Evolutionary conservation across 352 stramenopile species (phyloP).

Genomic region (Phytophthora aleatoria): DNA sequence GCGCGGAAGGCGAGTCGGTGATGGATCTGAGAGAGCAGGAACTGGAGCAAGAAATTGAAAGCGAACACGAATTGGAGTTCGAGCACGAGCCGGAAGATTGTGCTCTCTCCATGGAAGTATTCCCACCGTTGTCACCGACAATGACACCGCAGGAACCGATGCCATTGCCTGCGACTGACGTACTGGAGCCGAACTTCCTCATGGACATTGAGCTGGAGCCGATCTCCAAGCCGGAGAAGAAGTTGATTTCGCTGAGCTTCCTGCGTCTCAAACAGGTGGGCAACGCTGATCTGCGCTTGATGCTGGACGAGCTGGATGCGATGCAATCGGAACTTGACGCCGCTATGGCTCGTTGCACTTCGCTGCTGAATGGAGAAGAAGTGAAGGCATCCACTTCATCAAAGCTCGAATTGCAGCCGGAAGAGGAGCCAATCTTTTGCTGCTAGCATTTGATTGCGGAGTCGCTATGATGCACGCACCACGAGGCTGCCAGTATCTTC

Average conservation of each 20-base stretch:
- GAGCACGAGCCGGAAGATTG: slow-evolving; percentile 22
- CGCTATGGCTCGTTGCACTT: slow-evolving; percentile 39
- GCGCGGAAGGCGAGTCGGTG: slow-evolving; percentile 15
- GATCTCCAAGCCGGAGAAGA: slow-evolving; percentile 33
- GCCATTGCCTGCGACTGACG: slow-evolving; percentile 7
- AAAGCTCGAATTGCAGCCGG: slow-evolving; percentile 19
- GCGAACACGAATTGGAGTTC: slow-evolving; percentile 14
- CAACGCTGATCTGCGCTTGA: slow-evolving; percentile 40
- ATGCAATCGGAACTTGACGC: slow-evolving; percentile 44
- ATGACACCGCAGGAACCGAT: slow-evolving; percentile 15
- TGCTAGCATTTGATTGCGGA: slow-evolving; percentile 37
- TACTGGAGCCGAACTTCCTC: slow-evolving; percentile 43
- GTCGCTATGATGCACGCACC: slow-evolving; percentile 16
- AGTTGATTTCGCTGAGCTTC: slow-evolving; percentile 21
- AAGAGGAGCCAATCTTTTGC: slow-evolving; percentile 39
- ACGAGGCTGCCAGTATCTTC: slow-evolving; percentile 15
- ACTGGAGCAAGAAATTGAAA: slow-evolving; percentile 20
- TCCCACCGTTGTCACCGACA: slow-evolving; percentile 26
- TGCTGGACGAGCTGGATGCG: slow-evolving; percentile 47
- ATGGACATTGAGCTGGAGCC: slow-evolving; percentile 46
- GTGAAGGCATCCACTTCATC: slow-evolving; percentile 16
- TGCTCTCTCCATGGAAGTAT: slow-evolving; percentile 21
- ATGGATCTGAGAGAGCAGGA: slow-evolving; percentile 23
- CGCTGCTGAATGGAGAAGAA: slow-evolving; percentile 25
- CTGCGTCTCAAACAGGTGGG: slow-evolving; percentile 27